Evolutionary conservation across 352 stramenopile species (phyloP), one percentile per base, ranked within the genome.

Genomic region (Nothophytophthora sp.): DNA sequence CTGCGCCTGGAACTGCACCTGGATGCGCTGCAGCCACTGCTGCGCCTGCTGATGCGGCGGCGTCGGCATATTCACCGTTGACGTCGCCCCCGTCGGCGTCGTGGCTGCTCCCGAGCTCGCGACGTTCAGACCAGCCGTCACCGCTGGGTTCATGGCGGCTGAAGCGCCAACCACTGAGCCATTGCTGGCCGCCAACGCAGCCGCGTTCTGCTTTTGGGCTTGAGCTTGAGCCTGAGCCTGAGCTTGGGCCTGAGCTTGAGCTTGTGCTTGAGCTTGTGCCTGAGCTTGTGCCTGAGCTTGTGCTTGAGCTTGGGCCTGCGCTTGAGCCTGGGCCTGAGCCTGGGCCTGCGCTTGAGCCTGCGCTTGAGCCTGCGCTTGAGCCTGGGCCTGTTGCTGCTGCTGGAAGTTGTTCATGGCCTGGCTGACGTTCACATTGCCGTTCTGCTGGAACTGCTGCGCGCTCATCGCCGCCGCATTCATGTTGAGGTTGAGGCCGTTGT

Each of bases 1-100:
- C 41, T 94, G 83, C 0, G 76, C 81, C 32, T 90, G 81, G 50
- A 90, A 94, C 50, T 92, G 83, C 20, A 86, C 79, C 42, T 92
- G 83, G 9, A 94, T 80, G 4, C 80, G 78, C 42, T 91, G 77
- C n/a, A 94, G 55, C 70, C 71, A 87, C 52, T 94, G 83, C 52
- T 94, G 83, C 11, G 79, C 76, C 36, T 90, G 79, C 24, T 90
- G 79, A 35, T 88, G 78, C 18, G 80, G 76, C 23, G 60, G 55
- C 20, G 50, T 81, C 13, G 63, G 40, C 13, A 78, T 67, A 18
- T 47, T 71, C 10, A 60, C 51, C 9, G 67, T 19, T 6, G 61
- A 38, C 2, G 63, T 58, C 38, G 60, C 20, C 34, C 62, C 45
- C 7, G 61, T 43, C 30, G 62, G 37, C 35, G 50, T 73, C 29